Conservation (phyloP, 2,329 filamentous ascomycete genomes). For the Furcasterigmium sp. region DNA sequence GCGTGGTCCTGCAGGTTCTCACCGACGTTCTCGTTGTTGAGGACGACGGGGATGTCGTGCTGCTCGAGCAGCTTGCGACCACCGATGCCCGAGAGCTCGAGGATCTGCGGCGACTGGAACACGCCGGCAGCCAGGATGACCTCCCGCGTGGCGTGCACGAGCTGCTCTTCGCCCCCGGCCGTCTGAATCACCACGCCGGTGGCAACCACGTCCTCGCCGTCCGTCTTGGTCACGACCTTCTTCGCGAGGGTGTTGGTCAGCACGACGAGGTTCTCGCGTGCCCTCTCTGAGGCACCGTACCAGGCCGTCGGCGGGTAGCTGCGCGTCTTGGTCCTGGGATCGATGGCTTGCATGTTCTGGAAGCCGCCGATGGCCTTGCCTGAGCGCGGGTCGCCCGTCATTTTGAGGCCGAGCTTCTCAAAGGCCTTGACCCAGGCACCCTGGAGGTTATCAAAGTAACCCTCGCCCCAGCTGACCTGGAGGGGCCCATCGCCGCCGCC, state of each 20-base stretch:
- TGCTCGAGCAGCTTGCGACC: slow-evolving; percentile 22
- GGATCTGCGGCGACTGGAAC: slow-evolving; percentile 33
- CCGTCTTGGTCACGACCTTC: slow-evolving; percentile 14
- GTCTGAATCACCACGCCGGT: slow-evolving; percentile 12
- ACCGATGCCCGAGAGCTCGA: slow-evolving; percentile 37
- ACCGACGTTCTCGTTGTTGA: slow-evolving; percentile 29
- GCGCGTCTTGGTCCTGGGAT: slow-evolving; percentile 14
- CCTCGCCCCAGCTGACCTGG: slow-evolving; percentile 28
- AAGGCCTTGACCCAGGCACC: slow-evolving; percentile 31
- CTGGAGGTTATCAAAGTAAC: slow-evolving; percentile 23
- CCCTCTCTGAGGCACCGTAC: slow-evolving; percentile 13
- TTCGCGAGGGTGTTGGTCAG: slow-evolving; percentile 14
- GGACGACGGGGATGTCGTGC: slow-evolving; percentile 20
- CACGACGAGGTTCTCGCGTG: slow-evolving; percentile 17
- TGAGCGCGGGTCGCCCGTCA: slow-evolving; percentile 13
- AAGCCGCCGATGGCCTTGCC: slow-evolving; percentile 12
- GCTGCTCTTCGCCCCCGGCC: slow-evolving; percentile 2
- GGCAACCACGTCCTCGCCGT: slow-evolving; percentile 4
- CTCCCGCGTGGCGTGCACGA: slow-evolving; percentile 24
- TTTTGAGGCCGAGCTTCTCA: slow-evolving; percentile 20
- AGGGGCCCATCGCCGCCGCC: slow-evolving; percentile 27
- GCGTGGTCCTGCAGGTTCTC: slow-evolving; percentile 35
- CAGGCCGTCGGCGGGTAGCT: slow-evolving; percentile 16
- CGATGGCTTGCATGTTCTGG: slow-evolving; percentile 13
- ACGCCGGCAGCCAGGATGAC: slow-evolving; percentile 35